These are phyloP conservation scores for Seiridium unicorne DNA, from an alignment of 2,329 filamentous ascomycete species.

Conservation along the genomic window DNA sequence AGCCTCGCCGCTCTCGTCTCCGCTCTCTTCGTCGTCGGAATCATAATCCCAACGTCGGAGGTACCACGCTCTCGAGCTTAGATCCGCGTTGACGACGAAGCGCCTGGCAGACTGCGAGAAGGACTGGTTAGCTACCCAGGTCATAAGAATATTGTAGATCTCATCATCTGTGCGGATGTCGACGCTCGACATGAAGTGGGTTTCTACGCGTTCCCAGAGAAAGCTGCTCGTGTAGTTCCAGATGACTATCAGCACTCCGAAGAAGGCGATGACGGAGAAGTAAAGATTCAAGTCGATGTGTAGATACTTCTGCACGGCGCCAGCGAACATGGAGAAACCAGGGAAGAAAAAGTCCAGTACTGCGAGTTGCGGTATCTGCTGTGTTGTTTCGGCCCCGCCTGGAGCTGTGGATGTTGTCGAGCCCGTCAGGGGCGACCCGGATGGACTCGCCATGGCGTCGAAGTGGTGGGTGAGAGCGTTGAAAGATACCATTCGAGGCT, in stretches of 20 bases:
- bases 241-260: conserved; percentile 46
- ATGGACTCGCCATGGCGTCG: background rate
- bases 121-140: conserved; percentile 62
- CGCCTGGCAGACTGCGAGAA: conserved; percentile 59
- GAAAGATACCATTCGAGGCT: too few species aligned
- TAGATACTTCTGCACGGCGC: conserved; percentile 52
- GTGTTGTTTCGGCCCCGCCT: background rate
- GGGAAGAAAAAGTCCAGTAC: conserved; percentile 65
- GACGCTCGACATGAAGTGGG: conserved; percentile 63
- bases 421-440: background rate
- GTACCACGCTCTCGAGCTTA: conserved; percentile 52
- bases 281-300: conserved; percentile 63
- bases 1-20: conserved; percentile 30
- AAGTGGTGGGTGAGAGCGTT: too few species aligned
- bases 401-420: background rate
- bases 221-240: conserved; percentile 52
- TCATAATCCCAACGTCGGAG: conserved; percentile 44
- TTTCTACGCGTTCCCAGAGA: conserved; percentile 45
- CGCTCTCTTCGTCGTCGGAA: conserved; percentile 39
- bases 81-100: conserved; percentile 64
- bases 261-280: conserved; percentile 53
- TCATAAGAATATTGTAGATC: conserved; percentile 71
- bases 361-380: conserved; percentile 35
- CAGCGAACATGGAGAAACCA: conserved; percentile 59
- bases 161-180: conserved; percentile 69